Conservation (phyloP, 192 early-diverging fungal species). For the Ramicandelaber brevisporus region DNA sequence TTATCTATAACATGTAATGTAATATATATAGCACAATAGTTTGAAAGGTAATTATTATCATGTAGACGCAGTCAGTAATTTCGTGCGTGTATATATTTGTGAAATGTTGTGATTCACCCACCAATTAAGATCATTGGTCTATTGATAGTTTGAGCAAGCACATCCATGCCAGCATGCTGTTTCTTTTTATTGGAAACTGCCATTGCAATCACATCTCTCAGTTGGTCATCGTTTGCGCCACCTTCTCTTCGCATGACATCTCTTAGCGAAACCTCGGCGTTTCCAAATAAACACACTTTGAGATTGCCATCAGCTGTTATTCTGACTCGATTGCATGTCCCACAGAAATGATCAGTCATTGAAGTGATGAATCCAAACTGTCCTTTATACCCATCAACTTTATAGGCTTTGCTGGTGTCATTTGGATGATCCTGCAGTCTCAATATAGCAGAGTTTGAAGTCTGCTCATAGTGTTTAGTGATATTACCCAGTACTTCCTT, state of each 20-base stretch:
- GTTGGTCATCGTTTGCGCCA: conserved; percentile 25
- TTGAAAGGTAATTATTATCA: neutral
- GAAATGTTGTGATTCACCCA: conserved; percentile 43
- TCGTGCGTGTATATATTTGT: too few relatives aligned
- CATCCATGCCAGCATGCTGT: conserved; percentile 82
- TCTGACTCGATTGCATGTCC: conserved; percentile 78
- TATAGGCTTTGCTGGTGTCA: conserved; percentile 52
- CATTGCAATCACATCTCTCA: conserved; percentile 39
- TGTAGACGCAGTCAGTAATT: too few relatives aligned
- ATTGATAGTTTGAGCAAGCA: conserved; percentile 58
- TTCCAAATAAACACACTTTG: conserved; percentile 87
- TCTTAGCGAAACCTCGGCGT: conserved; percentile 61
- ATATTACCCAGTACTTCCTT: conserved; percentile 42
- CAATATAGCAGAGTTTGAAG: too few relatives aligned
- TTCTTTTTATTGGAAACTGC: conserved; percentile 77
- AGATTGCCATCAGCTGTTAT: conserved; percentile 85
- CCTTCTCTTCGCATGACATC: conserved; percentile 49
- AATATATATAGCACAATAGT: neutral
- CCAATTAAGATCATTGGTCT: conserved; percentile 91
- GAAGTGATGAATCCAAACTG: conserved; percentile 91
- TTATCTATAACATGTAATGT: neutral
- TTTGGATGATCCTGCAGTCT: conserved; percentile 44
- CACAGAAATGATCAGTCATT: conserved; percentile 95
- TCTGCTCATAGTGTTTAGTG: conserved; percentile 18
- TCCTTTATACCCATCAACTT: conserved; percentile 54